Base-by-base conservation (phyloP, 108 stramenopile genomes). In the Chaetoceros muelleri region DNA sequence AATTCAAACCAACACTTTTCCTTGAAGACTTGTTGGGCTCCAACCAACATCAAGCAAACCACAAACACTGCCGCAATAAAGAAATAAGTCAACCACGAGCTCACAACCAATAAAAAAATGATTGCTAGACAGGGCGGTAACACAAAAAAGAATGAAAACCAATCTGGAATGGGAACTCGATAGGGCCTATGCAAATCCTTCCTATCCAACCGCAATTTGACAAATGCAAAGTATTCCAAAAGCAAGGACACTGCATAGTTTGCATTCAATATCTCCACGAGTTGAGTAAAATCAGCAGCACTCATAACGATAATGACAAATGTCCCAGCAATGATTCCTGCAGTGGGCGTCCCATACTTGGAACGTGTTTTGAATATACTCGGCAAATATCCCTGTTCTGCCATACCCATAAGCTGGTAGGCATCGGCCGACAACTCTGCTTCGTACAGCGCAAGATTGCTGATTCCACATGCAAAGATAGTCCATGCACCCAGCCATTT, bases 151-250 rank as follows among this genome's bases (percentile, higher is more conserved):
- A 69, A 5, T 49, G 76, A 81, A 20, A 73, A 71, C 18, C 62
- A 22, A 3, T 64, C 73, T 26, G 52, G 60, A 1, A 81, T 46
- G 2, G 80, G 80, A 45, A 81, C 64, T 2, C 60, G 51, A 54
- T 63, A 81, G 22, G 80, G 80, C 2, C 80, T 65, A 19, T 70
- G 60, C 20, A 74, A 17, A 51, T 19, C 17, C 44, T 10, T 44
- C 44, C n/a, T n/a, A n/a, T n/a, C n/a, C n/a, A n/a, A n/a, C n/a
- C 87, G 61, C 24, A 89, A 70, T 57, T 84, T 76, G 30, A 89
- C 50, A 63, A 89, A 89, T 0, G 87, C 87, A 24, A 63, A 78
- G 65, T 84, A 86, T 58, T 89, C 87, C 48, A 85, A 53, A 22
- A 83, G 46, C 58, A 83, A 53, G 1, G 83, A 71, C 8, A 82